Conservation (phyloP, 495 filamentous ascomycete species). For the Xylaria venustula region DNA sequence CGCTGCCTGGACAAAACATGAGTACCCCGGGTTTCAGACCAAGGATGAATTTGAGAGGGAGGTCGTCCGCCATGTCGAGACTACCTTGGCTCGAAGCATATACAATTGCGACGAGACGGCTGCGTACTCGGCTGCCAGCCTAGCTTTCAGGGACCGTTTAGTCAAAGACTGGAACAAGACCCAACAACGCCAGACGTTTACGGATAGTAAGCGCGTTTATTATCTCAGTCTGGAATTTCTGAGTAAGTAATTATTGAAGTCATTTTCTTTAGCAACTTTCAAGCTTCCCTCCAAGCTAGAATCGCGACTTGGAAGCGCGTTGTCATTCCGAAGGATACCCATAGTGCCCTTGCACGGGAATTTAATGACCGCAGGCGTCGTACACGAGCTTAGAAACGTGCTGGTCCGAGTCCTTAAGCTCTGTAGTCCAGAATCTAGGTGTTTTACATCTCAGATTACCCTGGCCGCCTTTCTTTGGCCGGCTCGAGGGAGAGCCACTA, state of each 20-base stretch:
- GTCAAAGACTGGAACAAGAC: conserved; percentile 97
- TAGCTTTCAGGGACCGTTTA: conserved; percentile 89
- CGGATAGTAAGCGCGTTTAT: conserved; percentile 90
- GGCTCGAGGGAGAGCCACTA: no score
- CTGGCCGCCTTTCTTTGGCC: no score
- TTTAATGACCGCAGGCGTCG: no score
- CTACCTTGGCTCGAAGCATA: conserved; percentile 89
- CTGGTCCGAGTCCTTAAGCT: no score
- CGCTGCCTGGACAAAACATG: conserved; percentile 83
- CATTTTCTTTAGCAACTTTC: no score
- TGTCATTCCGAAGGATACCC: no score
- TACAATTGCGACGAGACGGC: conserved; percentile 98
- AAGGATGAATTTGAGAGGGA: conserved; percentile 71
- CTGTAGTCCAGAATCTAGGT: no score
- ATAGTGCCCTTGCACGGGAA: no score
- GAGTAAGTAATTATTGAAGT: conserved; percentile 30
- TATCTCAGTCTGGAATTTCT: conserved; percentile 96
- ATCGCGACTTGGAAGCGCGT: no score
- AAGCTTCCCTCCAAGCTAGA: no score
- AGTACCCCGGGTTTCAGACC: conserved; percentile 65
- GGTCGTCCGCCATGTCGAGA: conserved; percentile 91
- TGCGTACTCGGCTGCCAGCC: conserved; percentile 83
- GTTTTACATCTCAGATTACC: no score
- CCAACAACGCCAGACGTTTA: conserved; percentile 89
- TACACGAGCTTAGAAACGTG: no score